Percentiles rank a stretch among this genome's conserved stretches.
Conservation (phyloP, 2,329 filamentous ascomycete species). For the Ceratocystis huliohia region DNA sequence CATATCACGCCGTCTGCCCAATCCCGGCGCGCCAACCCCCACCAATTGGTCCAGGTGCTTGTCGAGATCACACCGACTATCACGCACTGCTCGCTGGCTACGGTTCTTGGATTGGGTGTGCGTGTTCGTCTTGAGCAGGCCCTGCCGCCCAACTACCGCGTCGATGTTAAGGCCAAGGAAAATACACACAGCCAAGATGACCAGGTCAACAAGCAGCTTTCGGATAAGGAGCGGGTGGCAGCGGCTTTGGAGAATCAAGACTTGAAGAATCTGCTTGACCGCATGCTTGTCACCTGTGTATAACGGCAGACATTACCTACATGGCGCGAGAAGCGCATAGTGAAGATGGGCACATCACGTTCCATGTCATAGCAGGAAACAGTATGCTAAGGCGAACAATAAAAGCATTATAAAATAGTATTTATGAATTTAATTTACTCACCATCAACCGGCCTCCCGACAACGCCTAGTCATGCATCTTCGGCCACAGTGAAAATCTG, state of each 20-base stretch:
- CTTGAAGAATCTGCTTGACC: constrained; percentile 73
- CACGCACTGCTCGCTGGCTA: constrained; percentile 91
- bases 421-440: not conserved
- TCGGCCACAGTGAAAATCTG: too few species aligned
- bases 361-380: not conserved
- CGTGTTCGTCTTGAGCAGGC: constrained; percentile 83
- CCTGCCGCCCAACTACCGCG: constrained; percentile 77
- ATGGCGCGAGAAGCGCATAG: not conserved
- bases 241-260: constrained; percentile 90
- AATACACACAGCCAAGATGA: constrained; percentile 92
- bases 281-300: constrained; percentile 79
- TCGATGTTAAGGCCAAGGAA: constrained; percentile 89
- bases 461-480: too few species aligned
- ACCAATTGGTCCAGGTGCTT: constrained; percentile 56
- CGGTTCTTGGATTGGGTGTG: constrained; percentile 88
- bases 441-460: not conserved
- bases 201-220: constrained; percentile 92
- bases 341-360: not conserved
- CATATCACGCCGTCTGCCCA: constrained; percentile 45
- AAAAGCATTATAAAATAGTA: not conserved
- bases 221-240: constrained; percentile 90
- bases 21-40: constrained; percentile 32
- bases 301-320: not conserved
- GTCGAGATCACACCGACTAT: constrained; percentile 93
- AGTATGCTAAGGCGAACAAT: constrained; percentile 1